These are phyloP conservation scores for Knoxia roxburghii DNA, from an alignment of 257 asterid genomes.

Conservation along the genomic window DNA sequence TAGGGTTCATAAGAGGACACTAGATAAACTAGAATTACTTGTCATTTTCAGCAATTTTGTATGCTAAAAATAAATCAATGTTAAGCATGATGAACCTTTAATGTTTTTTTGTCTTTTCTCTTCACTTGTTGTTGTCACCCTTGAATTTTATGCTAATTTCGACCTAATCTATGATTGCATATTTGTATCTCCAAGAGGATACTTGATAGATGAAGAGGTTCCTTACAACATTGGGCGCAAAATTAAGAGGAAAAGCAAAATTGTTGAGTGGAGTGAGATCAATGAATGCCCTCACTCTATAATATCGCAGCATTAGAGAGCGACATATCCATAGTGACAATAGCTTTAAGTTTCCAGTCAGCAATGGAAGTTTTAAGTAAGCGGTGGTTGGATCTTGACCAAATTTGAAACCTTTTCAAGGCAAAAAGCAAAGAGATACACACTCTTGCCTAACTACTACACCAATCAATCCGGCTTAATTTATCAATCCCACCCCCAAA, in stretches of 20 bases:
- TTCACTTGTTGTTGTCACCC: too few species aligned
- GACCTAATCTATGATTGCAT: too few species aligned
- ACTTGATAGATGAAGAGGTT: too few species aligned
- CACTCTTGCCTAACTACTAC: slow-evolving; percentile 17
- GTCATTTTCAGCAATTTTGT: slow-evolving; percentile 1
- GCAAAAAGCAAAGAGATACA: not conserved
- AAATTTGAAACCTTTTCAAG: not conserved
- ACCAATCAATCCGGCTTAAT: slow-evolving; percentile 7
- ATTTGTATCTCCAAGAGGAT: not conserved
- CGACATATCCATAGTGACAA: not conserved
- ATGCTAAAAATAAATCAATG: too few species aligned
- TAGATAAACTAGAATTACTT: not conserved
- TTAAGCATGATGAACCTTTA: too few species aligned
- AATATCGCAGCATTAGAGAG: slow-evolving; percentile 4
- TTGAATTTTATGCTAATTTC: too few species aligned
- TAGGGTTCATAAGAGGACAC: not conserved
- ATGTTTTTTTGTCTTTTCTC: not conserved
- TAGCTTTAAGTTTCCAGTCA: slow-evolving; percentile 4
- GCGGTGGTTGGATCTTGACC: slow-evolving; percentile 25
- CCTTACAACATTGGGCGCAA: not conserved
- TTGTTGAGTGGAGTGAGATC: slow-evolving; percentile 4
- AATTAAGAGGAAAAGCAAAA: not conserved
- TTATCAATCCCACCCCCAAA: not conserved
- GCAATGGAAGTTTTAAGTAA: slow-evolving; percentile 8
- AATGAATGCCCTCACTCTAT: not conserved